Evolutionary conservation across 768 basidiomycete species (phyloP).

Genomic region (Kwoniella bestiolae): DNA sequence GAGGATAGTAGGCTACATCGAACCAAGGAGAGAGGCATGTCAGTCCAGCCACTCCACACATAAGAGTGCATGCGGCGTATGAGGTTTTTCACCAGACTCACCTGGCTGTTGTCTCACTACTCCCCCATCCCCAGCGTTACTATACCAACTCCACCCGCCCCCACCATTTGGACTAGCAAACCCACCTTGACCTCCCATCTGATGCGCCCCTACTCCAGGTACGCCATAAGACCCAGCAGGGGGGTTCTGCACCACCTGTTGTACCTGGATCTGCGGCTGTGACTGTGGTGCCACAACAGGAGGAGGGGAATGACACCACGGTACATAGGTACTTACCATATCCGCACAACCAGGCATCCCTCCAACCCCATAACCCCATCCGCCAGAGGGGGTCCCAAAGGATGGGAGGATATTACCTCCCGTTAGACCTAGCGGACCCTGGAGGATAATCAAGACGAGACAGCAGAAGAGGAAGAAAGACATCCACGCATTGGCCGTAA

Average conservation of each 20-base stretch:
- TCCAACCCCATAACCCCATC: slow-evolving; percentile 8
- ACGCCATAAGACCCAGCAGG: not conserved
- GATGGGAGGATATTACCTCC: slow-evolving; percentile 5
- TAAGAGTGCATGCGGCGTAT: too few relatives aligned
- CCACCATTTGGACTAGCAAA: slow-evolving; percentile 33
- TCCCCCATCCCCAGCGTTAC: slow-evolving; percentile 21
- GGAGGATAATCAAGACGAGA: slow-evolving; percentile 50
- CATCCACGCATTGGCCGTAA: slow-evolving; percentile 51
- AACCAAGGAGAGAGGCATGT: not conserved
- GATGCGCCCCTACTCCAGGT: not conserved
- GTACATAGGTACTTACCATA: slow-evolving; percentile 30
- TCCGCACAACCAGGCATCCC: slow-evolving; percentile 43
- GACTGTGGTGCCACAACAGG: slow-evolving; percentile 1
- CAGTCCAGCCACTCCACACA: too few relatives aligned
- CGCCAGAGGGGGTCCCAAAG: not conserved
- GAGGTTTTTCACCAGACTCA: too few relatives aligned
- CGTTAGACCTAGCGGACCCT: slow-evolving; percentile 49
- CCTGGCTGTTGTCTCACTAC: slow-evolving; percentile 1
- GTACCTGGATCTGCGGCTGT: slow-evolving; percentile 23
- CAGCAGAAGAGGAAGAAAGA: slow-evolving; percentile 51
- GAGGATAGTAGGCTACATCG: slow-evolving; percentile 1
- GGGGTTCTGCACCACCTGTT: slow-evolving; percentile 15
- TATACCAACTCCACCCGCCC: slow-evolving; percentile 52
- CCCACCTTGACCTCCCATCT: slow-evolving; percentile 52
- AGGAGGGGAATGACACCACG: slow-evolving; percentile 36